Conservation (phyloP, 495 filamentous ascomycete genomes). For the Xylaria acuta region DNA sequence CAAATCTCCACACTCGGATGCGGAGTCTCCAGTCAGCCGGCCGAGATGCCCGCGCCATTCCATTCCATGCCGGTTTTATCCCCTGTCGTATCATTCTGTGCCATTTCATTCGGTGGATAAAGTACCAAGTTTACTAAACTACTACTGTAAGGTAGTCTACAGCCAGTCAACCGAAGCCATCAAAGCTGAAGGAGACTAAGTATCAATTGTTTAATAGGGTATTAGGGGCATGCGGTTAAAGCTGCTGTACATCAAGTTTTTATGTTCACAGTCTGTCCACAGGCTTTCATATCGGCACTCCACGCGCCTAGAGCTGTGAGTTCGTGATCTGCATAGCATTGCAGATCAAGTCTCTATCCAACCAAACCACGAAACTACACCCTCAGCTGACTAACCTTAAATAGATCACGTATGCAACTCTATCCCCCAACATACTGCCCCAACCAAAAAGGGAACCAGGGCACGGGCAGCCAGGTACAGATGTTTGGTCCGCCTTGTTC, state of each 20-base stretch:
- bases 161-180: not conserved
- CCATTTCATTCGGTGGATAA: not conserved
- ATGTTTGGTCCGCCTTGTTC: not conserved
- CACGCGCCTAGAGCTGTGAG: not conserved
- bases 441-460: not conserved
- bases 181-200: not conserved
- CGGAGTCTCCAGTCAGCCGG: not conserved
- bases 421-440: not conserved
- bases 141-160: not conserved
- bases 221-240: not conserved
- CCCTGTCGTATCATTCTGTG: not conserved
- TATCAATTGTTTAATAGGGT: not conserved
- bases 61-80: not conserved
- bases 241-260: not conserved
- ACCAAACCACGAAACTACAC: not conserved
- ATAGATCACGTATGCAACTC: not conserved
- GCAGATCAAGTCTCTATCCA: conserved; percentile 4
- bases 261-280: not conserved
- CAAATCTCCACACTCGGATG: not conserved
- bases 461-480: not conserved
- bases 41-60: not conserved
- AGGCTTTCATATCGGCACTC: not conserved
- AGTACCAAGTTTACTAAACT: not conserved
- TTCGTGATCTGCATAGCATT: conserved; percentile 2
- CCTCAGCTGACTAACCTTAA: not conserved